Base-by-base conservation (phyloP, 164 flowering plant genomes). In the Berberis thunbergii region DNA sequence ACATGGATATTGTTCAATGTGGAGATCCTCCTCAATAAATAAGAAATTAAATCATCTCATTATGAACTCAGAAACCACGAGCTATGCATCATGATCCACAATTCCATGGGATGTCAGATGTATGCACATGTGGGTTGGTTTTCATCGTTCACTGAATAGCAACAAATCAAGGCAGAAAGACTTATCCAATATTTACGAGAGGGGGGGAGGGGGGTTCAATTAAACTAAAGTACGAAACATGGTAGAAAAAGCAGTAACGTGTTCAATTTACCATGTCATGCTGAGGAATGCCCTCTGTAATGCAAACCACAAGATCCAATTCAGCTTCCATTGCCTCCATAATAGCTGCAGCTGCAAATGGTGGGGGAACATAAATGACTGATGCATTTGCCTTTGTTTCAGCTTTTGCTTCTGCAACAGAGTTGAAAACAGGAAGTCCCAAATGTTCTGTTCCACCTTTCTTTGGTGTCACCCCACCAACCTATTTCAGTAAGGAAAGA, bases 331-430 rank as follows among this genome's bases (percentile, higher is more conserved):
- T 53, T 26, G 89, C 87, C 83, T 91, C 97, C 96, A 89, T 71
- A 63, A 95, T 95, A 63, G 99, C 97, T 52, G 87, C 87, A 1
- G 97, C 97, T 62, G 97, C 99, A 81, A 95, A 95, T 49, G 99
- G 89, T 48, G 99, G 97, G 40, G 99, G 97, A 54, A 95, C 99
- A 76, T 95, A 95, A 54, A 95, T 83, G 54, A 89, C 97, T 0
- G 99, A 87, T 38, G 97, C 97, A 84, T 95, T 91, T 44, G 99
- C 99, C 79, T 85, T 91, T 12, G 96, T 86, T 73, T 91, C 97
- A 53, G 91, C 96, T 80, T 91, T 91, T 45, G 99, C 99, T 69
- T 95, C 99, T n/a, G 99, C 91, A 68, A 94, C 97, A 3, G 91
- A 8, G 79, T 94, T 91, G 74, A 89, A 94, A 54, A 94, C 96